phyloP scores from a whole-genome alignment of 768 basidiomycete species.

The Multifurca ochricompacta region DNA sequence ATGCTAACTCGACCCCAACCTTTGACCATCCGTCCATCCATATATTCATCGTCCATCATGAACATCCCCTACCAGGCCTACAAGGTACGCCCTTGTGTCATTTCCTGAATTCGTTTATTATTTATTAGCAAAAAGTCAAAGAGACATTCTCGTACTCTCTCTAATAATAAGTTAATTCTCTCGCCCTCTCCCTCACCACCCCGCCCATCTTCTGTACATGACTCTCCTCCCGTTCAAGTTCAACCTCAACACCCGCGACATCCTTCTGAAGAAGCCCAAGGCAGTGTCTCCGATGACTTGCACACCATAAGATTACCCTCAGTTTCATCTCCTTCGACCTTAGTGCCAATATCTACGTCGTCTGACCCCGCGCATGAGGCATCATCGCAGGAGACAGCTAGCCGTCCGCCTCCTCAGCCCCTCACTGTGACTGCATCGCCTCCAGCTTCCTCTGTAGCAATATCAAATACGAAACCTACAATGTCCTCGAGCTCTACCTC shows the following conservation, averaged over 20 bases:
- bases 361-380: not conserved
- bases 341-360: not conserved
- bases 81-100: slow-evolving; percentile 28
- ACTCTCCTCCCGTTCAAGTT: not conserved
- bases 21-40: slow-evolving; percentile 25
- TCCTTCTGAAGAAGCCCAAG: not conserved
- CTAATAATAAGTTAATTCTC: slow-evolving; percentile 24
- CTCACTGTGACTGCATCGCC: not conserved
- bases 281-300: not conserved
- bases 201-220: not conserved
- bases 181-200: slow-evolving; percentile 17
- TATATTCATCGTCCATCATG: no score
- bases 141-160: slow-evolving; percentile 37
- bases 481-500: slow-evolving; percentile 4
- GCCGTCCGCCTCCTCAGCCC: not conserved
- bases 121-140: slow-evolving; percentile 32
- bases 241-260: not conserved
- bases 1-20: slow-evolving; percentile 1
- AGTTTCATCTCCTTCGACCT: not conserved
- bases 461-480: not conserved
- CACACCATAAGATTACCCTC: not conserved
- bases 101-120: slow-evolving; percentile 1
- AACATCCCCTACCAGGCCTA: slow-evolving; percentile 47
- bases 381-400: not conserved
- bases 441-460: not conserved